phyloP scores from a whole-genome alignment of 345 rosid genomes.

The Boechera retrofracta region DNA sequence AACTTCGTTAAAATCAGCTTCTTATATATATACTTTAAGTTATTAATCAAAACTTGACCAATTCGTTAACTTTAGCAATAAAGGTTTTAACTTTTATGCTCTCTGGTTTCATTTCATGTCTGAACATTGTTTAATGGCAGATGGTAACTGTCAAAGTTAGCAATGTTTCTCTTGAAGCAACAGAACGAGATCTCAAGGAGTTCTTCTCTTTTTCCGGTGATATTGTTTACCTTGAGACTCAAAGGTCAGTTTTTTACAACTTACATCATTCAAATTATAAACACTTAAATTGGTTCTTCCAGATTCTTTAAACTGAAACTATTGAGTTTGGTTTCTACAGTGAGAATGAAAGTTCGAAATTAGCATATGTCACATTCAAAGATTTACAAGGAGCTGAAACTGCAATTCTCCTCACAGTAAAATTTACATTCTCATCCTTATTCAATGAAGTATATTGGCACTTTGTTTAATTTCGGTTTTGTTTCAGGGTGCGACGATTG shows the following conservation, averaged over 20 bases:
- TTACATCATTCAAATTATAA: background rate
- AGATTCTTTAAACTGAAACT: background rate
- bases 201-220: slow-evolving; percentile 83
- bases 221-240: slow-evolving; percentile 63
- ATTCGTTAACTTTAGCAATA: background rate
- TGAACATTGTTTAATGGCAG: slow-evolving; percentile 29
- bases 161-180: slow-evolving; percentile 64
- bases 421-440: background rate
- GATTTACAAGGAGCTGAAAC: slow-evolving; percentile 85
- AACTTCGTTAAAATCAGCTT: background rate
- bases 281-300: background rate
- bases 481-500: slow-evolving; percentile 82
- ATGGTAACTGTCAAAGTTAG: slow-evolving; percentile 56
- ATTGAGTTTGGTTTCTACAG: slow-evolving; percentile 45
- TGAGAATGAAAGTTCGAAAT: slow-evolving; percentile 59
- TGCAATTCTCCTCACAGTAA: slow-evolving; percentile 75
- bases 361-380: slow-evolving; percentile 77
- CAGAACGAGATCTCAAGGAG: slow-evolving; percentile 61
- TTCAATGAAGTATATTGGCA: background rate
- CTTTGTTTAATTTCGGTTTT: background rate
- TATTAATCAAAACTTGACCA: background rate
- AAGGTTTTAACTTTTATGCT: background rate
- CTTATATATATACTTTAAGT: background rate
- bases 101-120: background rate
- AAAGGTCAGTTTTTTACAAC: slow-evolving; percentile 48